These are phyloP conservation scores for Diaporthe caulivora DNA, from an alignment of 2,329 filamentous ascomycete genomes.

Conservation along the genomic window DNA sequence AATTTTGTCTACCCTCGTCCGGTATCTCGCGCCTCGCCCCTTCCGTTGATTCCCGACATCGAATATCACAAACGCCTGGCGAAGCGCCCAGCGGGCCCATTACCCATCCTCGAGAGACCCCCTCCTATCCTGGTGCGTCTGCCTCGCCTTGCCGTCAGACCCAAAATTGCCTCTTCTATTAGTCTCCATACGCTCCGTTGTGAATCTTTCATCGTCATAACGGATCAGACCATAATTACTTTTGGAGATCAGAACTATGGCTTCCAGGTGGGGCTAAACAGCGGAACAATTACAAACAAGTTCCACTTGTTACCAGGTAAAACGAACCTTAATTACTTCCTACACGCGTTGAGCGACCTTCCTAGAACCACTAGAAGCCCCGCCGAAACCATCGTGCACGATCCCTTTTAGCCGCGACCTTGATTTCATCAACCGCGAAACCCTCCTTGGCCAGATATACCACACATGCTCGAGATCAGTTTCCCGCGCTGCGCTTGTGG, in stretches of 20 bases:
- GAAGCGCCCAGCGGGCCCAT: no score
- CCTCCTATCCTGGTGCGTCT: background rate
- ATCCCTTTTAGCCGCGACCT: no score
- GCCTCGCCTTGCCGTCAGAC: background rate
- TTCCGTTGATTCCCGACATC: no score
- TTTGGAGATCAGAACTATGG: background rate
- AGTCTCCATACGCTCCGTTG: background rate
- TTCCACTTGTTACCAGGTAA: background rate
- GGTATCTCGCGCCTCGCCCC: background rate
- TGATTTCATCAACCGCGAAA: no score
- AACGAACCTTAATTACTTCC: background rate
- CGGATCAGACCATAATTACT: background rate
- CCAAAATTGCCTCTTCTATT: background rate
- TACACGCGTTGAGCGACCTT: background rate
- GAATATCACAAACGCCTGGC: no score
- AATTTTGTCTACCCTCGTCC: background rate
- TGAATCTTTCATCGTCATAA: background rate
- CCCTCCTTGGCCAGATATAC: background rate
- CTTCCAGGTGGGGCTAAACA: background rate
- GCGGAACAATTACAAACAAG: background rate
- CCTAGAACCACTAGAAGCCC: no score
- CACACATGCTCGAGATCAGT: background rate
- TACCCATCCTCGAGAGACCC: no score
- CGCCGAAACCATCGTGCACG: no score
- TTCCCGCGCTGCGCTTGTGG: background rate